A percentile compares a stretch with the other conserved stretches of the same genome.
Evolutionary conservation across 2,329 filamentous ascomycete genomes (phyloP).

Genomic region (Alternaria rosae): DNA sequence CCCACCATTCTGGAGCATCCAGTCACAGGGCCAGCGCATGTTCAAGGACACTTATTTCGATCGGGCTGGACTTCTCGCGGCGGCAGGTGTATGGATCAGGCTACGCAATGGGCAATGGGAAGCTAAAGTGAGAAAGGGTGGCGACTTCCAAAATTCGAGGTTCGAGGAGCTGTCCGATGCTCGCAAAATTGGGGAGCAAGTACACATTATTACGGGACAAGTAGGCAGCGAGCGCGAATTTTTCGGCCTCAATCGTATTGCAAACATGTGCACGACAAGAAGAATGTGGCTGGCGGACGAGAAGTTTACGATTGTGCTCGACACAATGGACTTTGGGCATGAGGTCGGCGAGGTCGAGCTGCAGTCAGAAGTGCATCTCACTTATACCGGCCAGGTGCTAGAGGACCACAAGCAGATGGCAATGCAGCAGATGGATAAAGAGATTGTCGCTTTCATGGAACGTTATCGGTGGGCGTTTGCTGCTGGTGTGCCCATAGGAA

Average conservation of each 20-base stretch:
- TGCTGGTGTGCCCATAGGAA: conserved; percentile 15
- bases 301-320: conserved; percentile 17
- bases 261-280: conserved; percentile 34
- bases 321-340: conserved; percentile 38
- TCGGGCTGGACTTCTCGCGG: conserved; percentile 21
- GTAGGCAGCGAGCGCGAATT: conserved; percentile 13
- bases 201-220: conserved; percentile 17
- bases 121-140: conserved; percentile 31
- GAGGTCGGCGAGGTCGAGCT: conserved; percentile 46
- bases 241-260: conserved; percentile 17
- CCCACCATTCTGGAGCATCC: conserved; percentile 16
- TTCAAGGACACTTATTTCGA: conserved; percentile 42
- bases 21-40: conserved; percentile 8
- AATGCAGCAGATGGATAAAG: conserved; percentile 21
- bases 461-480: conserved; percentile 20
- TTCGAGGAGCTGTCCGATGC: conserved; percentile 35
- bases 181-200: conserved; percentile 16
- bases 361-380: conserved; percentile 22
- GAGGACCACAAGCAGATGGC: conserved; percentile 13
- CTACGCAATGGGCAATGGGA: conserved; percentile 17
- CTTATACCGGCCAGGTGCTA: background rate
- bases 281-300: conserved; percentile 36
- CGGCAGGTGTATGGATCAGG: conserved; percentile 34
- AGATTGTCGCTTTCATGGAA: conserved; percentile 18
- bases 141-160: conserved; percentile 29